Conservation (phyloP, 2,329 filamentous ascomycete genomes). For the Neophaeococcomyces aloes region DNA sequence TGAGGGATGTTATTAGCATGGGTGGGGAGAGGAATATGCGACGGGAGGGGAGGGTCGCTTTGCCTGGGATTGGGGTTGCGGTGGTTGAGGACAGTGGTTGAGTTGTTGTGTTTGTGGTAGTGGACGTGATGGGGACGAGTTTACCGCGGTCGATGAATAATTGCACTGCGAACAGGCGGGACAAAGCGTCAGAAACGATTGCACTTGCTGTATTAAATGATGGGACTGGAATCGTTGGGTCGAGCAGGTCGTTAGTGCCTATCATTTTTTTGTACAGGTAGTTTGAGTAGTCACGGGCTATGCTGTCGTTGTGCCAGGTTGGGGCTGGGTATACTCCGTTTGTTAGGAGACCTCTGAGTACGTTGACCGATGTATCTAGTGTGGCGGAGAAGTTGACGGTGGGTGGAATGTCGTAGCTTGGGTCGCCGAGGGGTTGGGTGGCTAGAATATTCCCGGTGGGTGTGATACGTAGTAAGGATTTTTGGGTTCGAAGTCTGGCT, state of each 20-base stretch:
- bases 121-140: background rate
- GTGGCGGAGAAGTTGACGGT: slow-evolving; percentile 1
- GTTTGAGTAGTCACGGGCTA: slow-evolving; percentile 3
- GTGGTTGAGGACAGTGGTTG: too few relatives aligned
- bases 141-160: background rate
- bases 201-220: background rate
- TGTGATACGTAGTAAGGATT: background rate
- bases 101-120: background rate
- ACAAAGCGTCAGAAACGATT: background rate
- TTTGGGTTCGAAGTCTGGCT: background rate
- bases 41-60: background rate
- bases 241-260: background rate
- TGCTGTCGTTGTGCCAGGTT: slow-evolving; percentile 1
- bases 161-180: slow-evolving; percentile 2
- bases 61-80: background rate
- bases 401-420: background rate
- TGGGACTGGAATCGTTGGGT: background rate
- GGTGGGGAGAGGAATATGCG: background rate
- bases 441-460: background rate
- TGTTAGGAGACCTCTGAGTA: background rate
- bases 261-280: background rate
- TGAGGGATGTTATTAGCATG: slow-evolving; percentile 28
- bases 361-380: background rate
- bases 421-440: background rate
- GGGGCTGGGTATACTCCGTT: background rate